These are phyloP conservation scores for Candida vartiovaarae DNA, from an alignment of 805 yeast species.

Conservation along the genomic window DNA sequence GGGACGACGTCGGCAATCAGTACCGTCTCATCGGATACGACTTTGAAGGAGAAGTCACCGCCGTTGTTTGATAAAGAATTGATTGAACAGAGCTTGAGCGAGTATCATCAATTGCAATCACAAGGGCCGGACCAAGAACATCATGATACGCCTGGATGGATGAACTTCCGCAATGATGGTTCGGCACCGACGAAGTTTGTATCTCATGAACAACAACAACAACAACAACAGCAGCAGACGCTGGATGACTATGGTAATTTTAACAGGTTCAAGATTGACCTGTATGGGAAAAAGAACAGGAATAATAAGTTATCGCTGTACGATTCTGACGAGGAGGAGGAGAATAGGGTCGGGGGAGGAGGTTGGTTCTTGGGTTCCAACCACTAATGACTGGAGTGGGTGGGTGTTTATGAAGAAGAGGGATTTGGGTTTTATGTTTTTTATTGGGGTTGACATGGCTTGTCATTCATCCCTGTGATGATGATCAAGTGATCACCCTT, in stretches of 20 bases:
- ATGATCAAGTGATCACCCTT: too few relatives aligned
- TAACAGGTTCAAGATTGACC: constrained; percentile 20
- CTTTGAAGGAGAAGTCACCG: neutral
- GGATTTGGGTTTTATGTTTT: neutral
- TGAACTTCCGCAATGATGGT: neutral
- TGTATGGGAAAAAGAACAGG: constrained; percentile 22
- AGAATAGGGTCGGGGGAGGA: neutral
- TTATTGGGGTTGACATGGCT: too few relatives aligned
- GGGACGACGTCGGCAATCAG: neutral
- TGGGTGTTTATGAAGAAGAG: neutral
- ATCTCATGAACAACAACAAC: neutral
- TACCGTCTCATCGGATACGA: neutral
- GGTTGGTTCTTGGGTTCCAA: constrained; percentile 24
- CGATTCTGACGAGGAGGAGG: constrained; percentile 12
- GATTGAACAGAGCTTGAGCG: constrained; percentile 19
- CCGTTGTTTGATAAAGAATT: constrained; percentile 19
- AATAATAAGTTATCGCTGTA: constrained; percentile 17
- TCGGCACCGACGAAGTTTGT: neutral
- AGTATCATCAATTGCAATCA: constrained; percentile 3
- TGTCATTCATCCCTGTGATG: too few relatives aligned
- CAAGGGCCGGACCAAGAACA: neutral
- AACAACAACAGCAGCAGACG: too few relatives aligned
- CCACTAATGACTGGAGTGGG: neutral
- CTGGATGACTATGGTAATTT: neutral
- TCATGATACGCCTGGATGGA: neutral